Base-by-base conservation (phyloP, 2,329 filamentous ascomycete species). In the Endothia cerciana region DNA sequence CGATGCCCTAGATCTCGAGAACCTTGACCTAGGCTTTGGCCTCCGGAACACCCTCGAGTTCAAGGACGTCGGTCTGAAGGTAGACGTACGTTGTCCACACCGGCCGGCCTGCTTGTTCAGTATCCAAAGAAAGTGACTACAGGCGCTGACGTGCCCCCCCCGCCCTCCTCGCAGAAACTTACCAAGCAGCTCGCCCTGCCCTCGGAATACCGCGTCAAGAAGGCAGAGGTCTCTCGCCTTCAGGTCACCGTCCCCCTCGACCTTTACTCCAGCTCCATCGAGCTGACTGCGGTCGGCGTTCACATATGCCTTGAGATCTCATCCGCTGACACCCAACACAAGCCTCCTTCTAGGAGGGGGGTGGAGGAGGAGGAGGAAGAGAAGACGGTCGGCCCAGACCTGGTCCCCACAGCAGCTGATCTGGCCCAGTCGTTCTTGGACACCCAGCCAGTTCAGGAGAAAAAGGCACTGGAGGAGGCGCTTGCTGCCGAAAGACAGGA, bases 231-330 rank as follows among this genome's bases (percentile, higher is more conserved):
- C 62, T 80, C 91, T 2, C 82, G 91, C 7, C 85, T 98, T 30
- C 90, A 91, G 72, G 81, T 97, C 63, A 96, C 91, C 8, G 85
- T 98, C 60, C 93, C 94, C 15, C 89, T 95, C 75, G 92, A 97
- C 77, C 89, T 97, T 70, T 93, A 94, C 76, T 90, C 88, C 62
- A 94, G 90, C 71, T 89, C 92, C 36, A 96, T 98, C 74, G 82
- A 86, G 38, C 87, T 94, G 72, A 91, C 97, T 74, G 85, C 94
- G 28, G 88, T 94, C 71, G 93, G 93, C 25, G 87, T 97, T 68
- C 87, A 94, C 70, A 84, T 96, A 40, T 85, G 88, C 67, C 73
- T 92, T 30, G 83, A 83, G 70, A 81, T 92, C 41, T 71, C 80
- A 72, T 72, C 79, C 68, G 76, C 79, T 51, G 75, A 77, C 13